Evolutionary conservation across 75 land plant genomes (phyloP).

Genomic region (Cupressus sempervirens): DNA sequence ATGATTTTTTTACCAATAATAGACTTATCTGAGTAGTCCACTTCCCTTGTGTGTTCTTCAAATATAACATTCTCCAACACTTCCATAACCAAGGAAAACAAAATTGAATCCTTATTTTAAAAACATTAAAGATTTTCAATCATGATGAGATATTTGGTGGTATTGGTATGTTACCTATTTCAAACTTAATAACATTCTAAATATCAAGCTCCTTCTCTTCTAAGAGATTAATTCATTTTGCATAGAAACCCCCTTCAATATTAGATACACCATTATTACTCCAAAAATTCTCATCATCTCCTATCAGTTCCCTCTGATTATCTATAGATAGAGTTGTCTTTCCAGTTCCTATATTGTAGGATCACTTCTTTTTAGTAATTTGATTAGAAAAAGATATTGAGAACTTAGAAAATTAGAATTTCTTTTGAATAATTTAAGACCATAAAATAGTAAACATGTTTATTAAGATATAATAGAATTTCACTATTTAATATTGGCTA

Average conservation of each 20-base stretch:
- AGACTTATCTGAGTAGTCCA: slow-evolving; percentile 37
- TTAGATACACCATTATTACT: slow-evolving; percentile 31
- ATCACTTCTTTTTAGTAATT: no score
- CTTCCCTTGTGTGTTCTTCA: slow-evolving; percentile 47
- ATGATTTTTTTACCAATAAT: slow-evolving; percentile 27
- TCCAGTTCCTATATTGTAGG: slow-evolving; percentile 20
- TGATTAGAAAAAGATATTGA: neutral
- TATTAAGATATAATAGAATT: no score
- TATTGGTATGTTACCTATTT: slow-evolving; percentile 16
- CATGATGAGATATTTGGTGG: neutral
- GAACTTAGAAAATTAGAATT: neutral
- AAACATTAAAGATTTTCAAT: neutral
- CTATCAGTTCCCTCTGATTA: slow-evolving; percentile 23
- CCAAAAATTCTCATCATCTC: no score
- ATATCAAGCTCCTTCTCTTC: slow-evolving; percentile 32
- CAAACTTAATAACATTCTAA: slow-evolving; percentile 32
- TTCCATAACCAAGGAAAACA: slow-evolving; percentile 7
- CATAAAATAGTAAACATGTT: neutral
- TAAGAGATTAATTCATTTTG: slow-evolving; percentile 27
- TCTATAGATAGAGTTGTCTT: slow-evolving; percentile 37
- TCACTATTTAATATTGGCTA: no score
- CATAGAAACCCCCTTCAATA: slow-evolving; percentile 34
- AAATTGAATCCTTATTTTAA: neutral
- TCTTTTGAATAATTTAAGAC: neutral
- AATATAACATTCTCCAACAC: no score